Base-by-base conservation (phyloP, 371 early-diverging fungal genomes). In the Apophysomyces variabilis region DNA sequence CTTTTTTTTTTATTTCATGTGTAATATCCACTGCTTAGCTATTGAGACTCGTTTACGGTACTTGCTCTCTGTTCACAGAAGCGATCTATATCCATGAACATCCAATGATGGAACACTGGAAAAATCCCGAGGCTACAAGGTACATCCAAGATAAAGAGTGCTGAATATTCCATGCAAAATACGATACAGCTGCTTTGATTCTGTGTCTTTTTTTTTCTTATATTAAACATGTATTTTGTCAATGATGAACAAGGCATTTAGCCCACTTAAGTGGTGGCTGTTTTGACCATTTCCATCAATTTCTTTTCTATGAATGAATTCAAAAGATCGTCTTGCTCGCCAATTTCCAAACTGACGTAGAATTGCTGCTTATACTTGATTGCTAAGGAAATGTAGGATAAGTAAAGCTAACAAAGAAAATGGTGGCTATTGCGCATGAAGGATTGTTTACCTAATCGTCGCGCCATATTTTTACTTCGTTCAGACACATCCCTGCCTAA, bases 261-360 rank as follows among this genome's bases (percentile, higher is more conserved):
- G 16, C 13, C 13, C 6, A 32, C 36, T 71, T 56, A 72, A 8
- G 64, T 59, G 45, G 68, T 58, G n/a, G 64, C 45, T 35, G 54
- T 63, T 61, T 78, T 82, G 18, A 82, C 66, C 61, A 79, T 57
- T 21, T 68, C 73, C 11, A 60, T 70, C 43, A 83, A 50, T 66
- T 83, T 83, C 68, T 83, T 83, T 64, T 83, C 83, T 26, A 75
- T 69, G 69, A 83, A 83, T 11, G 74, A 77, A 64, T 74, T 58
- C 38, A 82, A 58, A 70, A 83, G 63, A 38, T 80, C 79, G 38
- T 83, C 80, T 9, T 76, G 67, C 35, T 64, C 75, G 21, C 54
- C 67, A 8, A 78, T 26, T 64, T 78, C 70, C 38, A 78, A 64
- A 43, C 77, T 80, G 13, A 83, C 68, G 60, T 70, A 78, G 37